Evolutionary conservation across 768 basidiomycete species (phyloP).

Genomic region (Gautieria morchelliformis): DNA sequence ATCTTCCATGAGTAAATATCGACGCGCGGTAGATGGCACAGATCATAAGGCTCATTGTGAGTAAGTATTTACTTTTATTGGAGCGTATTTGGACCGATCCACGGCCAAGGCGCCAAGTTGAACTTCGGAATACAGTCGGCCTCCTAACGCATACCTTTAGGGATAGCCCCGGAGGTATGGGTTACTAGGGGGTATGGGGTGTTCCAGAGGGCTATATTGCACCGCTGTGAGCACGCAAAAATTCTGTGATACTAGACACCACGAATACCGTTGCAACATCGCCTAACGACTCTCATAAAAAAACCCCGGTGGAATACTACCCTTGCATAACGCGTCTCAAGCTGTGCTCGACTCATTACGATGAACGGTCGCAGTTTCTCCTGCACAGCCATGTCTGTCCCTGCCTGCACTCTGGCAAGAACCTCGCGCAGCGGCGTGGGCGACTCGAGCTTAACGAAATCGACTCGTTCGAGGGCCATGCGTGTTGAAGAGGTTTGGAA

Average conservation of each 20-base stretch:
- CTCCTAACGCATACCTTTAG: too few relatives aligned
- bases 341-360: conserved; percentile 64
- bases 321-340: conserved; percentile 54
- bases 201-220: too few relatives aligned
- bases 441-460: conserved; percentile 21
- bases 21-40: too few relatives aligned
- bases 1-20: too few relatives aligned
- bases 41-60: too few relatives aligned
- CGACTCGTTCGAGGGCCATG: conserved; percentile 19
- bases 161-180: too few relatives aligned
- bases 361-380: conserved; percentile 41
- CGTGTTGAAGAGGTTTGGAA: not conserved
- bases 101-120: too few relatives aligned
- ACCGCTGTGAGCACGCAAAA: too few relatives aligned
- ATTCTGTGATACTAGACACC: conserved; percentile 43
- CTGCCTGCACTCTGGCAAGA: not conserved
- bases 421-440: conserved; percentile 18
- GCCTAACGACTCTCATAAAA: conserved; percentile 77
- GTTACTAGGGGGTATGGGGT: too few relatives aligned
- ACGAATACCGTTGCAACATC: conserved; percentile 76
- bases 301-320: conserved; percentile 42
- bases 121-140: too few relatives aligned
- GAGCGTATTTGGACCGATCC: too few relatives aligned
- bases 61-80: too few relatives aligned
- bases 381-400: not conserved